Evolutionary conservation across 2,329 filamentous ascomycete genomes (phyloP).

Genomic region (Xylaria sp.): DNA sequence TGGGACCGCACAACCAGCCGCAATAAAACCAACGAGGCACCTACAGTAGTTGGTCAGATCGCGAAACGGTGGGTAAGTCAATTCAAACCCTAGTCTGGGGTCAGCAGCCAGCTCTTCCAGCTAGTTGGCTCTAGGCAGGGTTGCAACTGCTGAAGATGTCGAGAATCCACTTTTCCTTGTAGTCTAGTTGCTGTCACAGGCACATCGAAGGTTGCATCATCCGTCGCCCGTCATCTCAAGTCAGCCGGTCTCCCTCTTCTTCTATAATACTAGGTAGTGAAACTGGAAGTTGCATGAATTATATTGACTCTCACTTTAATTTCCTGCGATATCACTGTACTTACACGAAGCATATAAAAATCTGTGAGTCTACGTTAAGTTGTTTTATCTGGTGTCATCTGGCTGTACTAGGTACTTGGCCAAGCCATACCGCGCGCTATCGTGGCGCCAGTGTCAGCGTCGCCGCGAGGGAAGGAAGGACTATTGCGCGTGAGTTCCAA

Average conservation of each 20-base stretch:
- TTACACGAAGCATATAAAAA: background rate
- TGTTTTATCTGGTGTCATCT: background rate
- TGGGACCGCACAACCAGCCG: too few species aligned
- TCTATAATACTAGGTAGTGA: too few species aligned
- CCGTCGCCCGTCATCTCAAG: background rate
- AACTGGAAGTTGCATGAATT: background rate
- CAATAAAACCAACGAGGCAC: background rate
- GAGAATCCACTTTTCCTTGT: background rate
- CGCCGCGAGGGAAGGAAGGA: background rate
- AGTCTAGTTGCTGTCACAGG: background rate
- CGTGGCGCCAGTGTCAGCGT: background rate
- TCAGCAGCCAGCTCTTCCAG: constrained; percentile 1
- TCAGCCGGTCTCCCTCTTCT: too few species aligned
- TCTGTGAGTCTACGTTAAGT: background rate
- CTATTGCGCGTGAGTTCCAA: background rate
- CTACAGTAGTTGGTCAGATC: background rate
- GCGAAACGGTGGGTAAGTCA: background rate
- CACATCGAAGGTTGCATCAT: background rate
- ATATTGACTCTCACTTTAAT: background rate
- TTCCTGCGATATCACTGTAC: background rate
- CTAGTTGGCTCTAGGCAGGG: background rate
- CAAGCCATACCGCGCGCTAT: background rate
- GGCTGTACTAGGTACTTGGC: background rate
- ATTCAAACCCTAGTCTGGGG: background rate
- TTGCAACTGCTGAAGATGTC: background rate